Evolutionary conservation across 2,329 filamentous ascomycete genomes (phyloP).

Genomic region (Claviceps fusiformis): DNA sequence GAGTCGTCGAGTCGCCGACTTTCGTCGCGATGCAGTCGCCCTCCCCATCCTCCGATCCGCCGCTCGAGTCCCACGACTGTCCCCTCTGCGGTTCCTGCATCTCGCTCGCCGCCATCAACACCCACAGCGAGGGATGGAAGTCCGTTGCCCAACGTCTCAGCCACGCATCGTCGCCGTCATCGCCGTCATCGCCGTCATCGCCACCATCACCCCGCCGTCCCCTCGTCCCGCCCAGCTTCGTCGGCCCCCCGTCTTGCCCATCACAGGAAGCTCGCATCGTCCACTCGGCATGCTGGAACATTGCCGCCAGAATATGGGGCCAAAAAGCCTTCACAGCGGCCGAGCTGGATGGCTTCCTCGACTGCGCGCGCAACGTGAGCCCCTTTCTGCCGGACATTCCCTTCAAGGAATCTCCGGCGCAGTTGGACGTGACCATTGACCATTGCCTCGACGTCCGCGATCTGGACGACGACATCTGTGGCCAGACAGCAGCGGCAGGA

Average conservation of each 20-base stretch:
- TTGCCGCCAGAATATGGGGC: slow-evolving; percentile 5
- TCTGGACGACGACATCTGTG: slow-evolving; percentile 1
- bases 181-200: not conserved
- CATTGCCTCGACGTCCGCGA: slow-evolving; percentile 3
- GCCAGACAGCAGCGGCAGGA: not conserved
- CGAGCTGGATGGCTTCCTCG: slow-evolving; percentile 7
- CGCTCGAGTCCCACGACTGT: not conserved
- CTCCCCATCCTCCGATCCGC: not conserved
- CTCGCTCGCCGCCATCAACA: slow-evolving; percentile 1
- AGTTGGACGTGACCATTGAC: slow-evolving; percentile 6
- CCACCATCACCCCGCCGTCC: not conserved
- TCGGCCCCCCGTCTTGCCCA: not conserved
- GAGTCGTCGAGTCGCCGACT: not conserved
- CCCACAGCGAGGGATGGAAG: slow-evolving; percentile 4
- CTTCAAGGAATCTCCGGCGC: slow-evolving; percentile 5
- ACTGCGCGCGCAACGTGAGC: slow-evolving; percentile 2
- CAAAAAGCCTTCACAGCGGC: slow-evolving; percentile 1
- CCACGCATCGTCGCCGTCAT: not conserved
- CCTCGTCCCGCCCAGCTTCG: slow-evolving; percentile 3
- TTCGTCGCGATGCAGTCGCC: not conserved
- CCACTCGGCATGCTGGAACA: slow-evolving; percentile 6
- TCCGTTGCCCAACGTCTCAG: slow-evolving; percentile 3
- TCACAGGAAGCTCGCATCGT: slow-evolving; percentile 2
- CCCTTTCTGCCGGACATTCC: slow-evolving; percentile 5
- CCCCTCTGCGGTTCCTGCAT: slow-evolving; percentile 5